Evolutionary conservation across 2,329 filamentous ascomycete species (phyloP).

Genomic region (Trichoderma hamatum): DNA sequence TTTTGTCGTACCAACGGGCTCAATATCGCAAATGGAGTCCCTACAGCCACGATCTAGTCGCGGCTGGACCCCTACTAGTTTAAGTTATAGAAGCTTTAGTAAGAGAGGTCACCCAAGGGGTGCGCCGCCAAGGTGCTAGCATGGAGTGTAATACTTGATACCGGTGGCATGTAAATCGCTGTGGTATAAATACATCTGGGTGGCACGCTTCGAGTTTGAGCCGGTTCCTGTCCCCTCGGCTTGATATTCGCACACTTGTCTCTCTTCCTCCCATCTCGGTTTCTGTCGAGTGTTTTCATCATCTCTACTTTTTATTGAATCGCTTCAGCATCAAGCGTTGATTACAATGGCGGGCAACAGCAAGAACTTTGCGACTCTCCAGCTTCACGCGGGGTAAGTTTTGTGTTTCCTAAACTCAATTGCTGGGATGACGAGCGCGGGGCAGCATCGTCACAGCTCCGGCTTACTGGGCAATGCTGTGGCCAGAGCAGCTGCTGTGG

Average conservation of each 20-base stretch:
- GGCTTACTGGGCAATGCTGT: background rate
- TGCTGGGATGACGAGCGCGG: background rate
- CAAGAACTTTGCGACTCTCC: slow-evolving; percentile 79
- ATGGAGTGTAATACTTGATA: background rate
- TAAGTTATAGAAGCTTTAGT: background rate
- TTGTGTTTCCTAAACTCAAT: background rate
- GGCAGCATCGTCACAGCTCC: background rate
- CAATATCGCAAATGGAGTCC: background rate
- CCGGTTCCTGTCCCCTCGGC: background rate
- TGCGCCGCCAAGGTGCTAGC: slow-evolving; percentile 2
- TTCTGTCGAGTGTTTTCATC: slow-evolving; percentile 30
- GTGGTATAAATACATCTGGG: background rate
- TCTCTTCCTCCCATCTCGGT: background rate
- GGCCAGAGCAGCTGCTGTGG: background rate
- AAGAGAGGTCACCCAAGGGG: background rate
- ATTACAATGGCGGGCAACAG: slow-evolving; percentile 46
- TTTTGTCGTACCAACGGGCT: background rate
- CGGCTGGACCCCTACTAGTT: slow-evolving; percentile 7
- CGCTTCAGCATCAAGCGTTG: background rate
- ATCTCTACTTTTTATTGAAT: slow-evolving; percentile 30
- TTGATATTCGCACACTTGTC: background rate
- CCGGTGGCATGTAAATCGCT: background rate
- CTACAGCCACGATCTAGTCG: background rate
- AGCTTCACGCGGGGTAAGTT: slow-evolving; percentile 79
- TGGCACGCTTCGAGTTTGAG: background rate